phyloP scores from a whole-genome alignment of 2,329 filamentous ascomycete genomes.

The Geosmithia morbida region DNA sequence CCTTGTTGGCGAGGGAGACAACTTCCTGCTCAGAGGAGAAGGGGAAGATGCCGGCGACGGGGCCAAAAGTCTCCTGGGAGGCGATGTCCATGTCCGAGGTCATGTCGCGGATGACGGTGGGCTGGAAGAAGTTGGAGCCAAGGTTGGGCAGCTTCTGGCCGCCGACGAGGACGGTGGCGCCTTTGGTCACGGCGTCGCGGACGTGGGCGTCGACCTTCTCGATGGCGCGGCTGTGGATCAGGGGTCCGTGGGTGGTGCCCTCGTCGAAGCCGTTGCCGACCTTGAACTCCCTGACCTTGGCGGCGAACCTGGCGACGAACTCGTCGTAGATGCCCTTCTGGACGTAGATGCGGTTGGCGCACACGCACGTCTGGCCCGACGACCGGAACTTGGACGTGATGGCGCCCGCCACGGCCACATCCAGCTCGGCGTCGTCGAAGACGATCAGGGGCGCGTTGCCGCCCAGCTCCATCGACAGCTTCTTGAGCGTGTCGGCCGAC shows the following conservation, averaged over 20 bases:
- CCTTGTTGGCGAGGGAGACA: conserved; percentile 63
- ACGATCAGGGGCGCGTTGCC: conserved; percentile 95
- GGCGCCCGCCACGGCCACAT: conserved; percentile 69
- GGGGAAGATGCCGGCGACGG: conserved; percentile 77
- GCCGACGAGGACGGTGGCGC: conserved; percentile 59
- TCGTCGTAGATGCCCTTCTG: conserved; percentile 65
- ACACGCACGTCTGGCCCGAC: conserved; percentile 92
- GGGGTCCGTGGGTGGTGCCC: conserved; percentile 61
- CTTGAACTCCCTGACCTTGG: conserved; percentile 59
- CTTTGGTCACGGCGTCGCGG: conserved; percentile 62
- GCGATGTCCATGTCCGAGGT: conserved; percentile 73
- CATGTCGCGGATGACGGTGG: conserved; percentile 81
- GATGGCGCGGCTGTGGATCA: conserved; percentile 75
- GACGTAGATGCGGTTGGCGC: conserved; percentile 71
- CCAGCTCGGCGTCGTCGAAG: conserved; percentile 87
- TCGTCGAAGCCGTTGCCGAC: conserved; percentile 62
- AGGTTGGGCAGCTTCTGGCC: conserved; percentile 61
- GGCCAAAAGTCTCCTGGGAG: conserved; percentile 87
- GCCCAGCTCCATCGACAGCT: conserved; percentile 74
- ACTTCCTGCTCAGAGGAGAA: conserved; percentile 87
- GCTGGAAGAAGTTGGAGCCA: conserved; percentile 77
- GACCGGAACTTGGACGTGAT: conserved; percentile 84
- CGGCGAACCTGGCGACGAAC: conserved; percentile 54
- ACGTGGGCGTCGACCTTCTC: conserved; percentile 70
- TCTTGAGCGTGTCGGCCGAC: conserved; percentile 70